These are phyloP conservation scores for Obelidium mucronatum DNA, from an alignment of 192 early-diverging fungal genomes.

Conservation along the genomic window DNA sequence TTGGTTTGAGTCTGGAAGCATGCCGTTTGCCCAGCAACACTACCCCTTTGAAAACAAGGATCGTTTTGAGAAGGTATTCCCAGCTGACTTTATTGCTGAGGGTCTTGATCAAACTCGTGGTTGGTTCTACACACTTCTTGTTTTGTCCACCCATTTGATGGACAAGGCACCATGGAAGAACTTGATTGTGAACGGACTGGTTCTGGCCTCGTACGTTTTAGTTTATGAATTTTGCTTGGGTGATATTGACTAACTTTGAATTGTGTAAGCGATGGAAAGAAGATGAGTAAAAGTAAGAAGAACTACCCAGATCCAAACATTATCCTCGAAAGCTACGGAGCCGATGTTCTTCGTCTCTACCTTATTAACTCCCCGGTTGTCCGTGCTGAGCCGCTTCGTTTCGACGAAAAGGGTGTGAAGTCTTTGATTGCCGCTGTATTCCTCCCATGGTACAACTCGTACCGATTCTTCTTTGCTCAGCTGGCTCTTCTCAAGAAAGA, in stretches of 20 bases:
- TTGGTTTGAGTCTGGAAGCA: constrained; percentile 98
- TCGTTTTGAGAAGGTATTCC: constrained; percentile 85
- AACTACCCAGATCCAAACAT: constrained; percentile 95
- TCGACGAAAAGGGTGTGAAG: constrained; percentile 98
- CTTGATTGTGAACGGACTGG: constrained; percentile 95
- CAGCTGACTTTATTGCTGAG: constrained; percentile 99
- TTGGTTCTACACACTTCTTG: constrained; percentile 99
- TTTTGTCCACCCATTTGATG: constrained; percentile 95
- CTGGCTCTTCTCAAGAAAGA: constrained; percentile 88
- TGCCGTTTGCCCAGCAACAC: constrained; percentile 99
- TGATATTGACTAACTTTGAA: neutral
- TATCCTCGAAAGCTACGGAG: constrained; percentile 89
- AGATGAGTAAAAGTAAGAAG: constrained; percentile 98
- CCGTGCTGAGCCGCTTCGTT: constrained; percentile 91
- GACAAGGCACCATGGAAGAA: constrained; percentile 96
- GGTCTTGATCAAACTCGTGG: constrained; percentile 99
- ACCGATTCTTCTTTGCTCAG: constrained; percentile 95
- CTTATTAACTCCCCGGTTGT: constrained; percentile 98
- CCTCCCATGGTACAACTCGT: constrained; percentile 99
- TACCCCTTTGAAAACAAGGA: constrained; percentile 99
- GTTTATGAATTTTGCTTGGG: neutral
- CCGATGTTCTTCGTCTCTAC: constrained; percentile 92
- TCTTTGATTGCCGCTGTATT: constrained; percentile 92
- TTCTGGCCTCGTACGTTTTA: constrained; percentile 76
- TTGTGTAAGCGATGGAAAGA: constrained; percentile 88